Conservation (phyloP, 2,329 filamentous ascomycete genomes). For the Diaporthe citriasiana region DNA sequence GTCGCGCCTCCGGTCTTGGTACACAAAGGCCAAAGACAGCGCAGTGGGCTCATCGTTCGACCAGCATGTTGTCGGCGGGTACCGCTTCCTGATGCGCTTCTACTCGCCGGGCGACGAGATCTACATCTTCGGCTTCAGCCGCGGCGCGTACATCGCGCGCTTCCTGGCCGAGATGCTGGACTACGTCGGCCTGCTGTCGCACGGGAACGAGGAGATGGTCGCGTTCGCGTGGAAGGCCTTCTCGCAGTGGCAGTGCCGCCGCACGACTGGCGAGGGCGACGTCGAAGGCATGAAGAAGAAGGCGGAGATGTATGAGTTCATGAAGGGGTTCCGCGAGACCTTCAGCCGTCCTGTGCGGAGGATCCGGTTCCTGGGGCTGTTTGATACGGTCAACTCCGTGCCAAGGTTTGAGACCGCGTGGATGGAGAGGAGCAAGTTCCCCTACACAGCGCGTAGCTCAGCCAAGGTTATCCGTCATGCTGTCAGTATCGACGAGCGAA, state of each 20-base stretch:
- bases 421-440: conserved; percentile 85
- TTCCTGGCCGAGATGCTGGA: conserved; percentile 89
- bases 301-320: conserved; percentile 77
- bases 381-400: conserved; percentile 86
- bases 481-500: conserved; percentile 78
- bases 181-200: conserved; percentile 82
- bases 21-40: conserved; percentile 81
- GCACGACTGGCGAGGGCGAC: conserved; percentile 59
- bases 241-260: conserved; percentile 77
- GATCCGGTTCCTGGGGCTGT: conserved; percentile 83
- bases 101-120: conserved; percentile 76
- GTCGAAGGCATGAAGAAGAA: conserved; percentile 61
- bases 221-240: conserved; percentile 88
- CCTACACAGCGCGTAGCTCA: conserved; percentile 72
- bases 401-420: conserved; percentile 81
- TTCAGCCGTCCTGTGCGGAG: conserved; percentile 82
- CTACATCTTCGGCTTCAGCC: conserved; percentile 81
- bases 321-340: conserved; percentile 85
- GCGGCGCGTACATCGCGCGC: conserved; percentile 80
- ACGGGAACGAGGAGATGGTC: conserved; percentile 89
- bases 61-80: conserved; percentile 86
- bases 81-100: conserved; percentile 83
- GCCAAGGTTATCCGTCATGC: conserved; percentile 76
- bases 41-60: conserved; percentile 86
- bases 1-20: conserved; percentile 75